Evolutionary conservation across 306 rosid genomes (phyloP), one percentile per base, ranked within the genome.

Genomic region (Vicia villosa): DNA sequence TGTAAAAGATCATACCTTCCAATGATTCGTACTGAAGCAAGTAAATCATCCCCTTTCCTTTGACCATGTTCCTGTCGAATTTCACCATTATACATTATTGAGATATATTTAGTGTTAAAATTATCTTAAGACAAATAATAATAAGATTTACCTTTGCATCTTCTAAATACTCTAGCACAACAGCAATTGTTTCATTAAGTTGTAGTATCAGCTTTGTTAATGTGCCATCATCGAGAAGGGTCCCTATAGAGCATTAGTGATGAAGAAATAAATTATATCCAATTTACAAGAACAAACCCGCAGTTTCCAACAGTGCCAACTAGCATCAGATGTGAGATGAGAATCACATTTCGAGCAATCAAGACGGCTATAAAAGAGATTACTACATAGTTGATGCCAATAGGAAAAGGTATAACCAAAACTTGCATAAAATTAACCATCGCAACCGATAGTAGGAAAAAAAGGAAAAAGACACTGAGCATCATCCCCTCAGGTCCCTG

Each of bases 1-100:
- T 15, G 3, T 5, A 22, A 11, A 40, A 34, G 63, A 76, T 0
- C 59, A 50, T 77, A 90, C 98, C 97, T 94, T 77, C 98, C 98
- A 79, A 90, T 79, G 77, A 94, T 75, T 55, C 98, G 84, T 65
- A 94, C 96, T 21, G 98, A 94, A 64, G 97, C 97, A 66, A 94
- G 90, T 56, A 90, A 87, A 79, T 90, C 98, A 80, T 86, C 83
- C 78, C 98, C 98, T 81, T 88, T 94, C 65, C 73, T 84, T 77
- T 81, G 90, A 42, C 86, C 87, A 74, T 80, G 97, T 74, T 87
- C 96, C 98, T 94, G 86, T 11, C 68, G 38, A 70, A 81, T 52
- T 66, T 77, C 49, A 73, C 70, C 58, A 46, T 66, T 65, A 72
- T 74, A 75, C 46, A 56, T 69, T 49, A 59, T 36, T 19, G 43